Conservation (phyloP, 1,284 basidiomycete species). For the Ceraceosorus guamensis region DNA sequence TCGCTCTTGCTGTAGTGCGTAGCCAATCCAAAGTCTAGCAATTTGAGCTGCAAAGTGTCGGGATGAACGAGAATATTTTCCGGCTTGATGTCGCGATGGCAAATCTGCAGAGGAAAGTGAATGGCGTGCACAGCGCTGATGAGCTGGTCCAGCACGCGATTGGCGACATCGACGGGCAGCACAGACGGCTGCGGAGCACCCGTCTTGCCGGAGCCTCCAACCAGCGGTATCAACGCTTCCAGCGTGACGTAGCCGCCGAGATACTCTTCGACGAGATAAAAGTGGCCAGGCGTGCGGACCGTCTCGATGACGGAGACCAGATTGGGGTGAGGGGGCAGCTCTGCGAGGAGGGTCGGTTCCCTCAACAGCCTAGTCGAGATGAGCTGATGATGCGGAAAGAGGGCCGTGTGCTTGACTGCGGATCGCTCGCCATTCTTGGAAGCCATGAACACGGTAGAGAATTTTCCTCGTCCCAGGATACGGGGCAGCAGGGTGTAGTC, state of each 20-base stretch:
- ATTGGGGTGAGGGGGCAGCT: constrained; percentile 56
- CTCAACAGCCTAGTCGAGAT: constrained; percentile 55
- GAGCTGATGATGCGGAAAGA: constrained; percentile 57
- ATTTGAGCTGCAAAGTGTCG: constrained; percentile 48
- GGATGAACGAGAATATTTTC: constrained; percentile 52
- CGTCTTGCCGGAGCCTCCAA: constrained; percentile 17
- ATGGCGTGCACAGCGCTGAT: constrained; percentile 54
- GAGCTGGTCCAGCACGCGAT: constrained; percentile 54
- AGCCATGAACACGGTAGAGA: constrained; percentile 47
- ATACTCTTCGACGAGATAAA: constrained; percentile 57
- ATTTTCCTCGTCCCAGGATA: constrained; percentile 45
- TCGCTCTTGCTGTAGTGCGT: constrained; percentile 56
- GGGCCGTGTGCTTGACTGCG: constrained; percentile 57
- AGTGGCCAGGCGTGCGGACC: constrained; percentile 55
- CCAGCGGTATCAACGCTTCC: constrained; percentile 35
- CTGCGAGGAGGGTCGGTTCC: constrained; percentile 55
- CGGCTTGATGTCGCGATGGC: constrained; percentile 57
- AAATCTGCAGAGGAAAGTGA: constrained; percentile 54
- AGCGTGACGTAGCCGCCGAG: constrained; percentile 52
- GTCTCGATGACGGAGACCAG: constrained; percentile 55
- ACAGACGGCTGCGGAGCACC: constrained; percentile 13
- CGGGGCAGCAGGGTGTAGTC: constrained; percentile 48
- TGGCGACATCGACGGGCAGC: constrained; percentile 42
- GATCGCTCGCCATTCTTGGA: constrained; percentile 45
- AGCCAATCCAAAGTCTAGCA: constrained; percentile 57